Conservation (phyloP, 768 basidiomycete species). For the Suillus sp. region DNA sequence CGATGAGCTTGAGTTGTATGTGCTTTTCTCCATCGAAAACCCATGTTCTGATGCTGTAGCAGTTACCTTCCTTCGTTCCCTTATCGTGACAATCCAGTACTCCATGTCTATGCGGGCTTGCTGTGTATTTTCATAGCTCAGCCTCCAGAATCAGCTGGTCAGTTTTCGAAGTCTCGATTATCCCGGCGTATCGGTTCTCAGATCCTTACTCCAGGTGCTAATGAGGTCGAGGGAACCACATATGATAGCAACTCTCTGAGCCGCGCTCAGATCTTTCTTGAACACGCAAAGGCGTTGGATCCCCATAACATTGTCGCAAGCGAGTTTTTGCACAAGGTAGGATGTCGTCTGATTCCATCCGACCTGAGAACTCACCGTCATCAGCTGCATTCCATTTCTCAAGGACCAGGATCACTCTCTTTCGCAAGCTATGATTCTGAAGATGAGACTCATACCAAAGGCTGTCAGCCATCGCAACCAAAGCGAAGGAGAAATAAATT, state of each 20-base stretch:
- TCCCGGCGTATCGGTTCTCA: not conserved
- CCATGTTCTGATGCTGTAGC: constrained; percentile 11
- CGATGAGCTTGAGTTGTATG: constrained; percentile 85
- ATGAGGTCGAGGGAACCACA: not conserved
- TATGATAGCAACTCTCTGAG: constrained; percentile 46
- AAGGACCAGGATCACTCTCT: constrained; percentile 14
- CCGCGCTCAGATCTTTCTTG: constrained; percentile 60
- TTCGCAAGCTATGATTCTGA: not conserved
- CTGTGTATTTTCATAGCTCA: constrained; percentile 67
- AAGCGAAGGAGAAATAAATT: constrained; percentile 6
- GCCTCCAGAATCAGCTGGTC: constrained; percentile 18
- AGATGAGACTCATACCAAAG: constrained; percentile 2
- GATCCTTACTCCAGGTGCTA: not conserved
- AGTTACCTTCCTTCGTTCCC: constrained; percentile 90
- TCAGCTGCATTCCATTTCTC: constrained; percentile 24
- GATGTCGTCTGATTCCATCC: constrained; percentile 19
- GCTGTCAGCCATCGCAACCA: constrained; percentile 13
- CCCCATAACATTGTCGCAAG: constrained; percentile 54
- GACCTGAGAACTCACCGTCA: not conserved
- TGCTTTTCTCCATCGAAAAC: constrained; percentile 16
- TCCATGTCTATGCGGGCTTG: constrained; percentile 85
- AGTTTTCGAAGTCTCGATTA: constrained; percentile 7
- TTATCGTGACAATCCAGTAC: constrained; percentile 75
- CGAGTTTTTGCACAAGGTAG: constrained; percentile 57
- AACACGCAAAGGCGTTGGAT: constrained; percentile 63